phyloP scores from a whole-genome alignment of 2,329 filamentous ascomycete species.

The Aspergillus udagawae region DNA sequence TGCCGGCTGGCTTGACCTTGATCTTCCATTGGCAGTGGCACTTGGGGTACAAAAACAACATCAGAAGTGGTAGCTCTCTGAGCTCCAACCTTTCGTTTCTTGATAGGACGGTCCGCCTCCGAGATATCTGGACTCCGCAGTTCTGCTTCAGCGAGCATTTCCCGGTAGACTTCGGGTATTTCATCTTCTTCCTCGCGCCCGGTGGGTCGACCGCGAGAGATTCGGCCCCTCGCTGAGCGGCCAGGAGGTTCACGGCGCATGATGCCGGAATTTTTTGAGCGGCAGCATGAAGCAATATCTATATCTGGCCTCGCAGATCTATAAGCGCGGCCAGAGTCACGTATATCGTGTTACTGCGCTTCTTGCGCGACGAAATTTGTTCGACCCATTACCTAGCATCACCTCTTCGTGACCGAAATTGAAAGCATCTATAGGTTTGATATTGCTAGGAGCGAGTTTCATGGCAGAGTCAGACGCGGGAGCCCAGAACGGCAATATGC shows the following conservation, averaged over 20 bases:
- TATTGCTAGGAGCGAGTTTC: not conserved
- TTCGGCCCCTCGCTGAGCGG: conserved; percentile 14
- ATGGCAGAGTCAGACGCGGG: not conserved
- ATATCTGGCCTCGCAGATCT: not conserved
- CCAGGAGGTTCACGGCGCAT: conserved; percentile 15
- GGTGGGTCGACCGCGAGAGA: conserved; percentile 8
- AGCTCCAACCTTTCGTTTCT: conserved; percentile 36
- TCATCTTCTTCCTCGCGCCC: conserved; percentile 18
- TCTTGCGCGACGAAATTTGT: not conserved
- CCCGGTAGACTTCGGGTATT: conserved; percentile 36
- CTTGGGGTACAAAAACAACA: conserved; percentile 6
- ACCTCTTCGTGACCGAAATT: not conserved
- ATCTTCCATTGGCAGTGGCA: conserved; percentile 7
- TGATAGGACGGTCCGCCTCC: conserved; percentile 28
- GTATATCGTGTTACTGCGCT: not conserved
- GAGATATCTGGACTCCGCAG: conserved; percentile 25
- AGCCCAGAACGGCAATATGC: not conserved
- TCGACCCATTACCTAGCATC: not conserved
- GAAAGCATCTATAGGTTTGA: not conserved
- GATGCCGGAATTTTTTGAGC: conserved; percentile 8
- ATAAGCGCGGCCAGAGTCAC: not conserved
- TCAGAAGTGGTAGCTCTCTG: conserved; percentile 12
- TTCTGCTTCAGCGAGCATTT: conserved; percentile 41
- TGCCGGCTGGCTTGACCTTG: conserved; percentile 9
- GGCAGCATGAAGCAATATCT: conserved; percentile 10